A percentile compares a stretch with the other conserved stretches of the same genome.
phyloP scores from a whole-genome alignment of 1,284 basidiomycete genomes.

The Apiotrichum domesticum region DNA sequence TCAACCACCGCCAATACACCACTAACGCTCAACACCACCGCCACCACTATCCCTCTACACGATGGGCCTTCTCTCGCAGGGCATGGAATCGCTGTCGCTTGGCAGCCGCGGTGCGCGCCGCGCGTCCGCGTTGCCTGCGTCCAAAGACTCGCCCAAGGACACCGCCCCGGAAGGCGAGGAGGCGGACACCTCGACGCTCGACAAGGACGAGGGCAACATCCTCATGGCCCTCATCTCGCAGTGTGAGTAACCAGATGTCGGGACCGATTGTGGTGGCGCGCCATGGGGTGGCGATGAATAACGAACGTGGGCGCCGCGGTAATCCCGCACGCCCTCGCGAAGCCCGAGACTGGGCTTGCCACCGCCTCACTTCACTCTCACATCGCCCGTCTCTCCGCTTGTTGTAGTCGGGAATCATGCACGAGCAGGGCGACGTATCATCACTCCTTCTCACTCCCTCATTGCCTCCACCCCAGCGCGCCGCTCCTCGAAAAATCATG shows the following conservation, averaged over 20 bases:
- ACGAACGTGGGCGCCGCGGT: no score
- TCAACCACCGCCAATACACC: background rate
- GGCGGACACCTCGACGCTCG: conserved; percentile 44
- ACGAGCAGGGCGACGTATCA: no score
- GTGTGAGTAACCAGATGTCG: conserved; percentile 25
- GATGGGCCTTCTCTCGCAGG: conserved; percentile 30
- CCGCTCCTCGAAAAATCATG: no score
- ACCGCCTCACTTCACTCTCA: no score
- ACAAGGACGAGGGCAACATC: conserved; percentile 48
- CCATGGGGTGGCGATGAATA: no score
- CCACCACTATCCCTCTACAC: background rate
- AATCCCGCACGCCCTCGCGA: no score
- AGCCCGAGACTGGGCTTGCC: no score
- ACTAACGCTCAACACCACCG: background rate
- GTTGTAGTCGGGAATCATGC: no score
- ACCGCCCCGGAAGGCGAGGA: conserved; percentile 31
- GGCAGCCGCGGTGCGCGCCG: conserved; percentile 12
- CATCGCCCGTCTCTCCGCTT: no score
- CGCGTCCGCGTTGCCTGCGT: conserved; percentile 9
- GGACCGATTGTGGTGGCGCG: no score
- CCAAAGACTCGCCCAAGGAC: conserved; percentile 1
- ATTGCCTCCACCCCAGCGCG: background rate
- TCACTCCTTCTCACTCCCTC: no score
- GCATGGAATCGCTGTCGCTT: conserved; percentile 27
- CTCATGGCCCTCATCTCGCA: conserved; percentile 45